Percentiles rank a stretch among this genome's conserved stretches.
Conservation (phyloP, 345 rosid genomes). For the Trapa incisa region DNA sequence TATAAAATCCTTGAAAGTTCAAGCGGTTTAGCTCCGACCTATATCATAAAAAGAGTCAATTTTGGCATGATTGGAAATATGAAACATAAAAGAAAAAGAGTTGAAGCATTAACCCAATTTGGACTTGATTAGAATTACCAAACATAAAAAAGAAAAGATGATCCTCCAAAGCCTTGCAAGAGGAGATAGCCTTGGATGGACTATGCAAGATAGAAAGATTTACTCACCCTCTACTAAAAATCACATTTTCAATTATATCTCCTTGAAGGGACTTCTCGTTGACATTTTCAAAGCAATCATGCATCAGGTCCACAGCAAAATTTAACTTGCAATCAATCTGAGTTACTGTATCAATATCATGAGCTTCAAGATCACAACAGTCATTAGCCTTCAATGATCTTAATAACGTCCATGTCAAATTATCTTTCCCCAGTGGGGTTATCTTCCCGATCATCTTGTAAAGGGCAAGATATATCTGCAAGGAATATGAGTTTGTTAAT, state of each 20-base stretch:
- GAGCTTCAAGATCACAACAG: neutral
- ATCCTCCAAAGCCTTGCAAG: too few relatives aligned
- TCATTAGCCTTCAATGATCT: conserved; percentile 16
- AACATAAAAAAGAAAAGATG: neutral
- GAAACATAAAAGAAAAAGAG: neutral
- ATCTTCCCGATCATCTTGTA: conserved; percentile 36
- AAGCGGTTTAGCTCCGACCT: conserved; percentile 31
- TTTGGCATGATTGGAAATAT: neutral
- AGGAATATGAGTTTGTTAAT: neutral
- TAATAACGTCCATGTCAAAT: conserved; percentile 52
- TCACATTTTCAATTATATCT: conserved; percentile 52
- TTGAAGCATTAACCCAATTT: neutral
- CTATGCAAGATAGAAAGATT: neutral
- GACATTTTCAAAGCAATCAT: conserved; percentile 58
- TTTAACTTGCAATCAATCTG: conserved; percentile 50
- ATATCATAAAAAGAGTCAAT: neutral
- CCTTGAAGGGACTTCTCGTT: conserved; percentile 34
- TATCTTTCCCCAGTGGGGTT: conserved; percentile 22
- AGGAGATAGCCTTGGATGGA: neutral
- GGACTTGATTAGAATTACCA: neutral
- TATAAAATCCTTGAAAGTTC: conserved; percentile 50
- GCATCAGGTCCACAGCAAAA: conserved; percentile 47
- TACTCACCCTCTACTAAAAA: conserved; percentile 31
- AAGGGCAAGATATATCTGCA: conserved; percentile 31
- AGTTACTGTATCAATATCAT: conserved; percentile 25